phyloP scores from a whole-genome alignment of 1,284 basidiomycete genomes.

The Trichosporon ovoides region DNA sequence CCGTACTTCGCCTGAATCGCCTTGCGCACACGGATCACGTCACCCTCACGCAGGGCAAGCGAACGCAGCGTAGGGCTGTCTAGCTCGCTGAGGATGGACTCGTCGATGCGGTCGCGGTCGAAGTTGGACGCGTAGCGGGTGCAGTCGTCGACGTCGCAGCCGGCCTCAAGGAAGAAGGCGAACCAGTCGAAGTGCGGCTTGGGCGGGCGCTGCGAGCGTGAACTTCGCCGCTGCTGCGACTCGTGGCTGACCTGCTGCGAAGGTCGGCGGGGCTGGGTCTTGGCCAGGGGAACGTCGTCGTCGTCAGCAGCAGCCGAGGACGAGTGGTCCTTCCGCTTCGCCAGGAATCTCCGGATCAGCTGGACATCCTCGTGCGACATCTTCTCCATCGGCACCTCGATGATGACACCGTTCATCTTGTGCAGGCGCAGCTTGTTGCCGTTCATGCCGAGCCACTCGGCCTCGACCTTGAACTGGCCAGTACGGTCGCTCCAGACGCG shows the following conservation, averaged over 20 bases:
- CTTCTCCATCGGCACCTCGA: conserved; percentile 94
- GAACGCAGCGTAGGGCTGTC: conserved; percentile 82
- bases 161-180: conserved; percentile 95
- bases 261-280: conserved; percentile 26
- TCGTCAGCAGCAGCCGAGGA: conserved; percentile 50
- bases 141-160: conserved; percentile 95
- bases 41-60: conserved; percentile 90
- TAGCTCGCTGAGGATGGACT: conserved; percentile 82
- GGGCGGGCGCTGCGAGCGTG: conserved; percentile 39
- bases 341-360: conserved; percentile 67
- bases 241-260: conserved; percentile 27
- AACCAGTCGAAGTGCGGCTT: conserved; percentile 87
- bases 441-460: conserved; percentile 84
- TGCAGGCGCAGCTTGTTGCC: conserved; percentile 90
- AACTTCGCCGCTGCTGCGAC: conserved; percentile 36
- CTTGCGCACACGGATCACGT: conserved; percentile 92
- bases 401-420: conserved; percentile 96
- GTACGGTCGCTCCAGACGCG: conserved; percentile 91
- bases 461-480: conserved; percentile 96
- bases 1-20: conserved; percentile 59
- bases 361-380: conserved; percentile 92
- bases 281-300: conserved; percentile 66
- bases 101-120: conserved; percentile 94
- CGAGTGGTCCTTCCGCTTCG: conserved; percentile 28
- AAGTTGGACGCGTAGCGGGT: conserved; percentile 89